These are phyloP conservation scores for Misopates orontium DNA, from an alignment of 257 asterid genomes.

Conservation along the genomic window DNA sequence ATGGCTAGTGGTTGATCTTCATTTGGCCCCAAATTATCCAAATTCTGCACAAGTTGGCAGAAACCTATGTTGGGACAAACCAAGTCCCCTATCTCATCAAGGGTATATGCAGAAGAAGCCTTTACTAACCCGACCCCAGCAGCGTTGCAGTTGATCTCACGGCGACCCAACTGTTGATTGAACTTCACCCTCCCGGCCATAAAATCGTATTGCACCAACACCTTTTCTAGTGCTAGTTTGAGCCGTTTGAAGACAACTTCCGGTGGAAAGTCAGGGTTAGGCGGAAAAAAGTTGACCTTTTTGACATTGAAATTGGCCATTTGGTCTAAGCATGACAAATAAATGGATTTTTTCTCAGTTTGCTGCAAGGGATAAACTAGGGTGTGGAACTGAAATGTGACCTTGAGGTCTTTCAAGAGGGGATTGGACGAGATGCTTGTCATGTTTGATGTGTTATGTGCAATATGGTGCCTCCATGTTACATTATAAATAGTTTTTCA, in stretches of 20 bases:
- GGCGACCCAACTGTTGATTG: constrained; percentile 30
- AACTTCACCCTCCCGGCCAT: constrained; percentile 43
- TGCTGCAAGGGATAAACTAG: constrained; percentile 34
- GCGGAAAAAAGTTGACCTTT: constrained; percentile 41
- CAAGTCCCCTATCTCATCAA: too few relatives aligned
- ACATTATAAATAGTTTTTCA: too few relatives aligned
- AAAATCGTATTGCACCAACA: constrained; percentile 39
- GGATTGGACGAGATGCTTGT: background rate
- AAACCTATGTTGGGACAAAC: constrained; percentile 46
- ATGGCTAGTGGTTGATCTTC: constrained; percentile 43
- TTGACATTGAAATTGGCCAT: constrained; percentile 39
- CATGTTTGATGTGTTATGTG: too few relatives aligned
- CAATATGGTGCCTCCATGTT: too few relatives aligned
- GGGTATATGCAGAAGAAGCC: constrained; percentile 38
- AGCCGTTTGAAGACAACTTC: constrained; percentile 27
- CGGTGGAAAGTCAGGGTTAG: constrained; percentile 33
- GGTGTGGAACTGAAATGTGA: constrained; percentile 31
- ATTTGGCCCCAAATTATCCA: constrained; percentile 27
- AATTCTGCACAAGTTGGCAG: constrained; percentile 33
- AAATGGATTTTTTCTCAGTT: constrained; percentile 28
- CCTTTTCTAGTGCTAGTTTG: constrained; percentile 27
- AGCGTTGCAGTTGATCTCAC: constrained; percentile 40
- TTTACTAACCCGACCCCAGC: constrained; percentile 39
- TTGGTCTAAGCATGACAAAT: constrained; percentile 46
- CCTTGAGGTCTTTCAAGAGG: constrained; percentile 37